A percentile compares a stretch with the other conserved stretches of the same genome.
Conservation (phyloP, 768 basidiomycete genomes). For the Amanita thiersii region DNA sequence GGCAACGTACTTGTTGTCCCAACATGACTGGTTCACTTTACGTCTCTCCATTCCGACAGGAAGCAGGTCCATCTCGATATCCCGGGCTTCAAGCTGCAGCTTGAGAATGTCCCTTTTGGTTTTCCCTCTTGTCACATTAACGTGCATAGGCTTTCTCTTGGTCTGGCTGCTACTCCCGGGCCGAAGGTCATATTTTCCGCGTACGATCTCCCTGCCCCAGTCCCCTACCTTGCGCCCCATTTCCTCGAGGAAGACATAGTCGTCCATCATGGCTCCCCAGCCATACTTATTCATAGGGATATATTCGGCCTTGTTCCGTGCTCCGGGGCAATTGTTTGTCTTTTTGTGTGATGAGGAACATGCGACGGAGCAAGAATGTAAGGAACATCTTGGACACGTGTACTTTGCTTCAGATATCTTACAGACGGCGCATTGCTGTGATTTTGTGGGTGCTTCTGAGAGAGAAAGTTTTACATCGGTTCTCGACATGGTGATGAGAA, state of each 20-base stretch:
- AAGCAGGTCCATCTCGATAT: slow-evolving; percentile 70
- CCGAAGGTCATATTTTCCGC: slow-evolving; percentile 41
- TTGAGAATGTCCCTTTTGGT: slow-evolving; percentile 64
- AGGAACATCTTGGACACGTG: slow-evolving; percentile 70
- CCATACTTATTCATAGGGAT: slow-evolving; percentile 79
- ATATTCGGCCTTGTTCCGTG: slow-evolving; percentile 64
- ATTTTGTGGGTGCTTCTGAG: slow-evolving; percentile 14
- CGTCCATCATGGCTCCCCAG: slow-evolving; percentile 84
- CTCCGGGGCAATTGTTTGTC: slow-evolving; percentile 53
- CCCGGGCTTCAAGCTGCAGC: slow-evolving; percentile 55
- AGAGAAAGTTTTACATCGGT: slow-evolving; percentile 9
- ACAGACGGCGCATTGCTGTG: slow-evolving; percentile 42
- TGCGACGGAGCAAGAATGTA: slow-evolving; percentile 63
- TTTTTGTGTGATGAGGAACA: slow-evolving; percentile 69
- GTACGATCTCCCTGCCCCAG: slow-evolving; percentile 66
- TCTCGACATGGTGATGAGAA: slow-evolving; percentile 3
- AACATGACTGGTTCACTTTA: slow-evolving; percentile 72
- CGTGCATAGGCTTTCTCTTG: slow-evolving; percentile 17
- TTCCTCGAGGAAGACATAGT: slow-evolving; percentile 84
- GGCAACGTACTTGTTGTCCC: slow-evolving; percentile 66
- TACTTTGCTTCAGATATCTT: slow-evolving; percentile 44
- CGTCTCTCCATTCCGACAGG: slow-evolving; percentile 78
- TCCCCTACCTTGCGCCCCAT: slow-evolving; percentile 65
- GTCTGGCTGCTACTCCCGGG: slow-evolving; percentile 17
- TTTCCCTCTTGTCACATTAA: slow-evolving; percentile 14